Conservation (phyloP, 345 rosid genomes). For the Salix koriyanagi region DNA sequence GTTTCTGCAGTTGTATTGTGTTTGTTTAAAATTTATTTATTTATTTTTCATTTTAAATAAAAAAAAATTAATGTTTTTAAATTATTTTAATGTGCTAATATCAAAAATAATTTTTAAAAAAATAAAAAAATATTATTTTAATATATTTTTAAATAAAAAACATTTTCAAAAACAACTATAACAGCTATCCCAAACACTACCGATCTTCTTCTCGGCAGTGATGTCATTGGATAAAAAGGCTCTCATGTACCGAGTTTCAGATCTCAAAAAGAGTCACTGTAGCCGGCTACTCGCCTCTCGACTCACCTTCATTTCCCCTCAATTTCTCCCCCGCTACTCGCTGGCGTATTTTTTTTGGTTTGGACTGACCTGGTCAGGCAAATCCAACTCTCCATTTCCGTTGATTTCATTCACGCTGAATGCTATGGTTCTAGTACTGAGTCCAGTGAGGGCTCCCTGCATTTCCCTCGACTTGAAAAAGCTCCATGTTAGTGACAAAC, state of each 20-base stretch:
- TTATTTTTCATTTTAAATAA: no score
- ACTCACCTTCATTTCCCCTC: constrained; percentile 43
- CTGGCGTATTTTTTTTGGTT: constrained; percentile 68
- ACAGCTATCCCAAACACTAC: no score
- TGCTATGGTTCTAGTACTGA: constrained; percentile 67
- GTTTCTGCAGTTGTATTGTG: no score
- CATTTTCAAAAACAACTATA: no score
- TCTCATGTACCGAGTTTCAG: constrained; percentile 48
- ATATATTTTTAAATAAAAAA: no score
- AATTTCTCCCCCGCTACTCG: constrained; percentile 43
- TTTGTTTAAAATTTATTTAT: no score
- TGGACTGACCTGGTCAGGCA: constrained; percentile 69
- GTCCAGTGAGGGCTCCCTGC: constrained; percentile 54
- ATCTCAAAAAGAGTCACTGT: constrained; percentile 56
- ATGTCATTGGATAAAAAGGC: constrained; percentile 58
- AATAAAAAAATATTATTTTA: no score
- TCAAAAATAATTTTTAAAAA: no score
- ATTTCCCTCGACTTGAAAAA: constrained; percentile 58
- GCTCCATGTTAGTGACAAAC: constrained; percentile 57
- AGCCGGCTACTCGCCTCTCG: constrained; percentile 56
- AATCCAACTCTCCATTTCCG: constrained; percentile 49
- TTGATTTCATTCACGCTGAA: constrained; percentile 67
- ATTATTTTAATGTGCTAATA: no score
- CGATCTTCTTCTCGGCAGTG: not conserved
- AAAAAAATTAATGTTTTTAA: no score